phyloP scores from a whole-genome alignment of 23 red algal genomes.

The Gracilaria vermiculophylla region DNA sequence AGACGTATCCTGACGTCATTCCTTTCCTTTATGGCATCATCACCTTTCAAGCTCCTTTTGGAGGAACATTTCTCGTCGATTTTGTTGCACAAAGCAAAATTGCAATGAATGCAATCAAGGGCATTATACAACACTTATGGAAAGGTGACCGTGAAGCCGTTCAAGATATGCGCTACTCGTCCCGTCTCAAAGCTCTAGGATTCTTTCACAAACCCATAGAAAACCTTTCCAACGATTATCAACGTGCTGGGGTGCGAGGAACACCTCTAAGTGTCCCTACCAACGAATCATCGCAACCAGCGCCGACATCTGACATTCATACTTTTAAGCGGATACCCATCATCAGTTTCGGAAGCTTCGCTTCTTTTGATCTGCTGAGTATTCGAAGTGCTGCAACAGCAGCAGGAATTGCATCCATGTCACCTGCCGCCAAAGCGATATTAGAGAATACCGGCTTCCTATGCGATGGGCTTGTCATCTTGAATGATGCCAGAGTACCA shows the following conservation, averaged over 20 bases:
- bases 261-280: not conserved
- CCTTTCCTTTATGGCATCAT: conserved; percentile 34
- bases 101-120: conserved; percentile 12
- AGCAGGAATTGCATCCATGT: conserved; percentile 54
- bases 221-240: not conserved
- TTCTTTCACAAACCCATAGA: not conserved
- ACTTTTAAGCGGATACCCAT: conserved; percentile 27
- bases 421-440: conserved; percentile 52
- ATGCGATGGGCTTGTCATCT: conserved; percentile 41
- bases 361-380: conserved; percentile 40
- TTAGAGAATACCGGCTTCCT: conserved; percentile 39
- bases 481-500: conserved; percentile 43
- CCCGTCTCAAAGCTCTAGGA: conserved; percentile 21
- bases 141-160: conserved; percentile 37
- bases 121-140: conserved; percentile 16
- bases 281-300: not conserved
- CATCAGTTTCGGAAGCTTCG: conserved; percentile 32
- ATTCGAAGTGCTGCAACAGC: conserved; percentile 50
- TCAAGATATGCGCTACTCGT: conserved; percentile 41
- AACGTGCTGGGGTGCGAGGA: not conserved
- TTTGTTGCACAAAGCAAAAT: conserved; percentile 53
- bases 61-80: conserved; percentile 54
- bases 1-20: conserved; percentile 27
- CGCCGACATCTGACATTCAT: not conserved
- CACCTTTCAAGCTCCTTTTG: conserved; percentile 60